Evolutionary conservation across 169 alveolate genomes (phyloP), one percentile per base, ranked within the genome.

Genomic region (Plasmodium reichenowi): DNA sequence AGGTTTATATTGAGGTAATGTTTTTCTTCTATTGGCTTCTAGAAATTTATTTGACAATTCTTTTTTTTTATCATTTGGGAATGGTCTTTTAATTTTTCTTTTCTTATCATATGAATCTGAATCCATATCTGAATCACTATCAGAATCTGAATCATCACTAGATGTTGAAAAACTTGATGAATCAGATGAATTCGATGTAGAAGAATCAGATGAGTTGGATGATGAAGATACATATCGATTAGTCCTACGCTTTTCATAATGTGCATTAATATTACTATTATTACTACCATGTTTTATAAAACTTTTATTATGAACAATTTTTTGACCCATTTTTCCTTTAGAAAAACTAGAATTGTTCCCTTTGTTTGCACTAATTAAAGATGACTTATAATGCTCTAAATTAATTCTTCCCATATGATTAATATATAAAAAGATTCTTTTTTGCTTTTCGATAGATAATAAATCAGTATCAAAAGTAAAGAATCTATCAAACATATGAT

Each of bases 391-490:
- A 22, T 86, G 92, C 70, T 95, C 97, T 68, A 93, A 56, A 91
- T 95, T 95, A 47, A 93, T 92, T 75, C 96, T 88, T 38, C 92
- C 96, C 97, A 95, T 94, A 58, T 93, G 95, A 85, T 93, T 95
- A 48, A 95, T 94, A 75, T 95, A 95, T 6, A 93, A 71, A 63
- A 94, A 95, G 54, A 95, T 87, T 47, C 96, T 93, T 70, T 94
- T 90, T 74, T 95, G 97, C 56, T 95, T 94, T 78, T 95, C 97
- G 7, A 95, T 93, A 17, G 97, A 94, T 52, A 95, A 93, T 72
- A 95, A 75, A 56, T 92, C 97, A 3, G 96, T 94, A 75, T 95
- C 97, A 74, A 95, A 93, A 15, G 93, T 70, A 87, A 95, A 95
- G 54, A 85, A 56, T 47, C 73, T 88, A 83, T 93, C 97, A 76